These are phyloP conservation scores for Vitis hybrid DNA, from an alignment of 177 flowering plant species.

Conservation along the genomic window DNA sequence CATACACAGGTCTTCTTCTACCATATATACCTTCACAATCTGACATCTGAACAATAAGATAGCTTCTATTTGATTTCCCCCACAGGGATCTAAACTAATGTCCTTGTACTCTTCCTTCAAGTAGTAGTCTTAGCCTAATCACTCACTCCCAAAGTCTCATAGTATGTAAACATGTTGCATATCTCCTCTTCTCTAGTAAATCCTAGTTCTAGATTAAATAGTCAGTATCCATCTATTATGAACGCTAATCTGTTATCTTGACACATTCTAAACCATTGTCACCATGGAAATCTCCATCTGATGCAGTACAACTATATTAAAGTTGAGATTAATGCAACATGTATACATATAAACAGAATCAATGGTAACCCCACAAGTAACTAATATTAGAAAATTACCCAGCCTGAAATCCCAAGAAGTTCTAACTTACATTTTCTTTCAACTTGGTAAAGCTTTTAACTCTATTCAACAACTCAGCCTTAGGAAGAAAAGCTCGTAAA, in stretches of 20 bases:
- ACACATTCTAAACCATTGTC: background rate
- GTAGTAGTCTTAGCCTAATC: too few relatives aligned
- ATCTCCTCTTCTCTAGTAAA: too few relatives aligned
- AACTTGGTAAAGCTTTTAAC: conserved; percentile 66
- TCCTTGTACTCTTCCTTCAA: too few relatives aligned
- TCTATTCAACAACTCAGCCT: conserved; percentile 76
- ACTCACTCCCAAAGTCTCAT: background rate
- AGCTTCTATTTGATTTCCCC: too few relatives aligned
- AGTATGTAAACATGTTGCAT: background rate
- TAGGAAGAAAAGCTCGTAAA: conserved; percentile 89
- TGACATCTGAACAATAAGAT: too few relatives aligned
- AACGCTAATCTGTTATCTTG: background rate
- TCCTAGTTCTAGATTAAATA: background rate
- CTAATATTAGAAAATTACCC: background rate
- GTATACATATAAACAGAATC: background rate
- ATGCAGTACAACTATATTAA: background rate
- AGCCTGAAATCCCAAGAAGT: background rate
- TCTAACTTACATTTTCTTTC: conserved; percentile 73
- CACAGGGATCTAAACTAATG: too few relatives aligned
- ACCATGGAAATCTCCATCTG: background rate
- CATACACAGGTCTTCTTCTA: too few relatives aligned
- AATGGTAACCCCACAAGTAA: background rate
- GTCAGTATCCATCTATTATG: background rate
- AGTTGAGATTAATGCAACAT: background rate
- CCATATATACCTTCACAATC: too few relatives aligned